Evolutionary conservation across 2,329 filamentous ascomycete genomes (phyloP), one percentile per base, ranked within the genome.

Genomic region (Colletotrichum navitas): DNA sequence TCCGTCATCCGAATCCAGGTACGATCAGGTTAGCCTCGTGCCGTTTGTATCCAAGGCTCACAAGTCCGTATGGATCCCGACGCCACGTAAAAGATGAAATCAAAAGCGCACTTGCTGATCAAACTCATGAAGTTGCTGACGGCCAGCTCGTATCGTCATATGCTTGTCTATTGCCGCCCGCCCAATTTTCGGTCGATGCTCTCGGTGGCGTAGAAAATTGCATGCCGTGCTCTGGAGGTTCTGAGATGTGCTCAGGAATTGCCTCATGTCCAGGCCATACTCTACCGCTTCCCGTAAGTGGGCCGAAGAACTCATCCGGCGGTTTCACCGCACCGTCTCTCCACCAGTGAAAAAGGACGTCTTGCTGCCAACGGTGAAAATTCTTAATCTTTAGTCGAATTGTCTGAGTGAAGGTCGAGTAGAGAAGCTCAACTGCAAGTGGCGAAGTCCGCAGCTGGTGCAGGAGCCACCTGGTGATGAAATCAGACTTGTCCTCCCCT

Each of bases 401-500:
- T 83, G 80, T 11, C 77, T 74, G 21, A 16, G 78, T 75, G 62
- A 82, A 84, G 7, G 80, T 78, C 12, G 79, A 75, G 71, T 84
- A 83, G 10, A 88, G 79, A 2, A 85, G 75, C 66, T 83, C 78
- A 1, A 80, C 85, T 71, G 86, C 83, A 66, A 87, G 75, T 0
- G 85, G 80, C 3, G 84, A 86, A 18, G 80, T 78, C 45, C 85
- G 83, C 51, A 89, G 80, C 52, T 84, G 83, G 59, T 88, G 85
- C 16, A 89, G 80, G 3, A 89, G 78, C 87, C 87, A 89, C 51
- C 85, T 81, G 73, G 85, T 85, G 74, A 89, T 82, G 67, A 82
- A 86, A 61, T 87, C 83, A 1, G 77, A 78, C 73, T 83, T 85
- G 74, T 82, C 80, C 3, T 80, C 81, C 2, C 76, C 75, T 14